Evolutionary conservation across 2,329 filamentous ascomycete genomes (phyloP), one percentile per base, ranked within the genome.

Genomic region (Phyllachora maydis): DNA sequence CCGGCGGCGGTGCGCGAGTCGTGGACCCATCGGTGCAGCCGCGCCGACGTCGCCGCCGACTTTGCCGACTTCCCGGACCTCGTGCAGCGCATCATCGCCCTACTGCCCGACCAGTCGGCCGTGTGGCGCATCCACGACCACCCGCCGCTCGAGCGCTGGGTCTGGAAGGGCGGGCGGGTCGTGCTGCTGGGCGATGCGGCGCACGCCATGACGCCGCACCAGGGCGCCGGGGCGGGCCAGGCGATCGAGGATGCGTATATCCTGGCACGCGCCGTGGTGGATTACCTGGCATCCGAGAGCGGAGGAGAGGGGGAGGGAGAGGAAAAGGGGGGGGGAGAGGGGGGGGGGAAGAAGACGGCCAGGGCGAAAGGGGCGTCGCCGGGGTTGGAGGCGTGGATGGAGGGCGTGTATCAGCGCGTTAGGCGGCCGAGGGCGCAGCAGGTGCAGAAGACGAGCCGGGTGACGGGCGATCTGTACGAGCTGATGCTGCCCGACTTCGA

Each of bases 151-250:
- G 11, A 16, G n/a, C 19, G 29, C 15, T 36, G 34, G 34, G 28
- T 25, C 5, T 36, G 35, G 13, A 22, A 28, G 4, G 19, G 28
- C 4, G 47, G 45, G 3, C 43, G 45, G 18, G 45, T 54, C 8
- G 40, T 49, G 1, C 36, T 57, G 4, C 28, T 56, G 5, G 56
- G 56, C 8, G 56, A 61, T 35, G 53, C 55, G 2, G 55, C 54
- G 2, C 55, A 59, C 36, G 51, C 54, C 1, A 56, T 57, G 35
- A 46, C 52, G 0, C 54, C 53, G 2, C 43, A 46, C 8, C 41
- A 51, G 6, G 52, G 52, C 1, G 51, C 54, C 25, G 54, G 54
- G 4, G 42, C 48, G 1, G 50, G 52, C 8, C 51, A 56, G 31
- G 50, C 44, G 0, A 47, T 58, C 27, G 45, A 50, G 27, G 47